Conservation (phyloP, 257 asterid species). For the Fraxinus excelsior region DNA sequence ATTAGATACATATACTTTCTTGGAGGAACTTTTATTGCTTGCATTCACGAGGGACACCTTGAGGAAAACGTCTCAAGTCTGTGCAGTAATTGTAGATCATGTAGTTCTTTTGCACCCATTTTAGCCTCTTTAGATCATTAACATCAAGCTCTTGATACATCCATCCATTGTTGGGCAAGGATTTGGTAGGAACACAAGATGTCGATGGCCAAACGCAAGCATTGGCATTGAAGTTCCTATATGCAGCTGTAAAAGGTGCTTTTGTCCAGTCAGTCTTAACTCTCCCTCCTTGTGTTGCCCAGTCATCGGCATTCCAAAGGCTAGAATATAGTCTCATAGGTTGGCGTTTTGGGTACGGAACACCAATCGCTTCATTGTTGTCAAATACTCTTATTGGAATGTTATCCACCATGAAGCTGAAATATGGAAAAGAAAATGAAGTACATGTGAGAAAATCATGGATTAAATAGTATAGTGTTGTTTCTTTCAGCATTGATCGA, state of each 20-base stretch:
- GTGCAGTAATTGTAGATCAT: constrained; percentile 34
- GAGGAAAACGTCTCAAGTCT: constrained; percentile 25
- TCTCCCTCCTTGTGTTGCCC: constrained; percentile 35
- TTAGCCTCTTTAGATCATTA: not conserved
- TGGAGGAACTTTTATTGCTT: constrained; percentile 17
- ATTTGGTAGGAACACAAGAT: not conserved
- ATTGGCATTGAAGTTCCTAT: not conserved
- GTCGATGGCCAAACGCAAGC: not conserved
- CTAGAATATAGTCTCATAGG: constrained; percentile 38
- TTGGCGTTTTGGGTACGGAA: constrained; percentile 30
- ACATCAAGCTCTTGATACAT: not conserved
- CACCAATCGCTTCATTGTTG: constrained; percentile 27
- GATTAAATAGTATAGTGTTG: not conserved
- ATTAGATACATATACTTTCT: not conserved
- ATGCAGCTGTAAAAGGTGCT: constrained; percentile 28
- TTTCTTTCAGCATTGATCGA: not conserved
- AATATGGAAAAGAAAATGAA: not conserved
- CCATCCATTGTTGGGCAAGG: not conserved
- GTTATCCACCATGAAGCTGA: constrained; percentile 38
- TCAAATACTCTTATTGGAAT: constrained; percentile 35
- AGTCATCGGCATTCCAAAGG: constrained; percentile 31
- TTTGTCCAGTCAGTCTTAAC: constrained; percentile 36
- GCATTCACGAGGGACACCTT: constrained; percentile 43
- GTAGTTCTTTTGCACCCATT: constrained; percentile 42
- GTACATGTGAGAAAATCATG: not conserved